Base-by-base conservation (phyloP, 352 stramenopile species). In the Blastocystis sp. region DNA sequence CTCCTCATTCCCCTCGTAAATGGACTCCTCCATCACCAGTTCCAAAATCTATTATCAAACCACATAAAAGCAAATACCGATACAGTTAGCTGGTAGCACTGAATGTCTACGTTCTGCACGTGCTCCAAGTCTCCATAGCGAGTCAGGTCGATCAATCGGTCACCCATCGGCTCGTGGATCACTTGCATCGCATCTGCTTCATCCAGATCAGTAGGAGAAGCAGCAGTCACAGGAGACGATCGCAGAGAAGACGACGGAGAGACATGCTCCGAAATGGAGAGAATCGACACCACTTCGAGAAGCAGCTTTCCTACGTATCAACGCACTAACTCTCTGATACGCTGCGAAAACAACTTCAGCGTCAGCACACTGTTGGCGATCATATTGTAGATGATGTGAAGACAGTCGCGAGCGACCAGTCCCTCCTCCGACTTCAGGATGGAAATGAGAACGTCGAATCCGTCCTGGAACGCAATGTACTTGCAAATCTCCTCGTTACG, bases 401-500 rank as follows among this genome's bases (percentile, higher is more conserved):
- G 63, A 38, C 85, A 87, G 57, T 87, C 85, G 21, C 67, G 67
- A 21, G 73, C 85, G 29, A 87, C 61, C 42, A 85, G 75, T 18
- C 73, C 46, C 14, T 48, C 49, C 46, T 87, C 85, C 7, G 56
- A 75, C 18, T 85, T 34, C 21, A 87, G 61, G 64, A 87, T 87
- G 29, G 69, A 51, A 21, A 87, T 87, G 1, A 87, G 73, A n/a
- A 87, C 87, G 32, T 81, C 72, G 49, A 81, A 87, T 61, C 85
- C 85, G 29, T 87, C 85, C 34, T 84, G 59, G 40, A 87, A 87
- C 7, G 85, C 85, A 32, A 87, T 73, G 44, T 86, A 87, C 32
- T 87, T 87, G 38, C 84, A 84, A 34, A 87, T 81, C 51, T 87
- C 72, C 44, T 87, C 54, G 49, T 87, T 87, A 29, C 75, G 72